Evolutionary conservation across 805 yeast genomes (phyloP).

Genomic region (Ogataea pilisensis): DNA sequence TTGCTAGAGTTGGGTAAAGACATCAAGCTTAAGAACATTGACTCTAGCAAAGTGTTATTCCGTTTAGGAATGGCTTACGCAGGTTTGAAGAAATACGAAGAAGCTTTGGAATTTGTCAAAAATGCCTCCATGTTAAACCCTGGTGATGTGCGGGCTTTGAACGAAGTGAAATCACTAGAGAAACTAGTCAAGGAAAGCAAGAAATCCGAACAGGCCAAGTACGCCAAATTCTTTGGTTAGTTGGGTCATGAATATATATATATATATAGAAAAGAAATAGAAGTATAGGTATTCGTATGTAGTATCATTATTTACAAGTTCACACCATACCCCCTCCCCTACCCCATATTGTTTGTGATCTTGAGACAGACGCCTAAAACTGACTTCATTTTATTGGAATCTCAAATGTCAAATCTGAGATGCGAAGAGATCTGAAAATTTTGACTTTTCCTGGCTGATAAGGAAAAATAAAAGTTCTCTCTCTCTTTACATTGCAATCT

Average conservation of each 20-base stretch:
- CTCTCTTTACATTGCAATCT: too few species aligned
- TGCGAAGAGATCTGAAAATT: too few species aligned
- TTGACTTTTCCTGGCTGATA: too few species aligned
- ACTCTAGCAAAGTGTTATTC: slow-evolving; percentile 25
- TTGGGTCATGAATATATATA: neutral
- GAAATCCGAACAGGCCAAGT: slow-evolving; percentile 47
- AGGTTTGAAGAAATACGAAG: slow-evolving; percentile 42
- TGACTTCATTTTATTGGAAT: too few species aligned
- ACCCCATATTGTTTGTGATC: too few species aligned
- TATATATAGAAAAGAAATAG: too few species aligned
- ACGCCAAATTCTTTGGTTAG: slow-evolving; percentile 57
- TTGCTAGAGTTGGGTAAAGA: slow-evolving; percentile 46
- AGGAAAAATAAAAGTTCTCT: too few species aligned
- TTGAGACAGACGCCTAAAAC: too few species aligned
- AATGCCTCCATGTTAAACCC: slow-evolving; percentile 41
- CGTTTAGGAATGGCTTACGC: slow-evolving; percentile 30
- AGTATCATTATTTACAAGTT: too few species aligned
- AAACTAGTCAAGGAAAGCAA: slow-evolving; percentile 38
- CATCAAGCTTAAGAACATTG: slow-evolving; percentile 20
- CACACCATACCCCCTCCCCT: too few species aligned
- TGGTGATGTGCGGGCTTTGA: slow-evolving; percentile 44
- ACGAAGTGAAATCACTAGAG: slow-evolving; percentile 41
- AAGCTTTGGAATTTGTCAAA: slow-evolving; percentile 45
- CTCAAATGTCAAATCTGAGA: too few species aligned
- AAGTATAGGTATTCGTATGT: too few species aligned